A percentile compares a stretch with the other conserved stretches of the same genome.
These are phyloP conservation scores for Leishmania tarentolae DNA, from an alignment of 208 protist genomes.

Conservation along the genomic window DNA sequence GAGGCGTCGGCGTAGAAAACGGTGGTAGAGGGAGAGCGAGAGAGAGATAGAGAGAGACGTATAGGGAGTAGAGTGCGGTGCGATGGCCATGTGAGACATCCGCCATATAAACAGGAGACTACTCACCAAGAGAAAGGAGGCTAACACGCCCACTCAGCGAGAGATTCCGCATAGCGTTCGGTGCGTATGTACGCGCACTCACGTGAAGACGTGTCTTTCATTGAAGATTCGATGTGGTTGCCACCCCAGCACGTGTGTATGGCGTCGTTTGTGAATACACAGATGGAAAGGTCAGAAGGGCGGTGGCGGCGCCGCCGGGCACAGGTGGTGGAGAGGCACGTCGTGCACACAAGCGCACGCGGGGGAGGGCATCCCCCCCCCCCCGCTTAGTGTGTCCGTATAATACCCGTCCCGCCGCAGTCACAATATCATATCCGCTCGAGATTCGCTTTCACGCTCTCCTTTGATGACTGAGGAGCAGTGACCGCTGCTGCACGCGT, in stretches of 20 bases:
- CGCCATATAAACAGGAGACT: not conserved
- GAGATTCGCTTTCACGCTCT: not conserved
- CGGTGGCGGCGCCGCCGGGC: not conserved
- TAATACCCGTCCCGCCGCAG: not conserved
- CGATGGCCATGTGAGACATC: not conserved
- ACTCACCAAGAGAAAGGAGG: too few relatives aligned
- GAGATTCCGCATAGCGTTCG: not conserved
- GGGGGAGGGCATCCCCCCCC: not conserved
- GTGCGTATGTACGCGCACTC: not conserved
- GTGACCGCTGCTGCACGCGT: conserved; percentile 1
- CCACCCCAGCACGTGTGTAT: not conserved
- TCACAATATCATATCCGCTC: not conserved
- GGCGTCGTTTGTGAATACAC: not conserved
- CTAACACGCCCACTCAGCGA: not conserved
- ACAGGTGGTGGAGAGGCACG: not conserved
- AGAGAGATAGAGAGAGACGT: not conserved
- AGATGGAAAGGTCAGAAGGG: not conserved
- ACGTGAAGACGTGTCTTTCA: not conserved
- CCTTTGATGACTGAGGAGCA: not conserved
- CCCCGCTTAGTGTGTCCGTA: not conserved
- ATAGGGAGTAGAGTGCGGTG: not conserved
- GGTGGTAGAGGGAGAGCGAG: not conserved
- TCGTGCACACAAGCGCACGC: not conserved
- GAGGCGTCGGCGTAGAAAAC: not conserved
- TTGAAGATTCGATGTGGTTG: not conserved